Conservation (phyloP, 805 yeast genomes). For the Zygotorulaspora florentina region DNA sequence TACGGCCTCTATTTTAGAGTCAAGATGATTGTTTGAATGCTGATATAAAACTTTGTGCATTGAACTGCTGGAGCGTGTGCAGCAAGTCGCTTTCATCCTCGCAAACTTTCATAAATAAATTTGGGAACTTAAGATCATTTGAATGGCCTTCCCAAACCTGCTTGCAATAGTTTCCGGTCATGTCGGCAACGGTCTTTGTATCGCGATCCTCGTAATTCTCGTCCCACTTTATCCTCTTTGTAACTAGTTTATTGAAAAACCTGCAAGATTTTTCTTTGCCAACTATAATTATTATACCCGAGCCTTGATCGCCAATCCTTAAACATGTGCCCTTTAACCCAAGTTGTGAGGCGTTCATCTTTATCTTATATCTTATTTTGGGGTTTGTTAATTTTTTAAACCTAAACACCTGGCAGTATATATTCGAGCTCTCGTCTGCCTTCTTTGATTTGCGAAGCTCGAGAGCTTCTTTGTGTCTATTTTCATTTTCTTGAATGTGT, state of each 20-base stretch:
- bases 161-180: slow-evolving; percentile 42
- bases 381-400: slow-evolving; percentile 55
- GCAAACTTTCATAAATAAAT: slow-evolving; percentile 65
- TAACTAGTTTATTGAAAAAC: slow-evolving; percentile 60
- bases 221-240: slow-evolving; percentile 66
- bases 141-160: slow-evolving; percentile 72
- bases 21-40: slow-evolving; percentile 3
- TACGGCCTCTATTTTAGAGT: background rate
- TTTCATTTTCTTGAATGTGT: slow-evolving; percentile 61
- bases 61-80: slow-evolving; percentile 46
- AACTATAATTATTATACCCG: slow-evolving; percentile 64
- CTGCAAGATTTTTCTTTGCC: slow-evolving; percentile 63
- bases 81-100: slow-evolving; percentile 48
- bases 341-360: slow-evolving; percentile 73
- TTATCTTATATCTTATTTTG: slow-evolving; percentile 68
- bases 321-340: slow-evolving; percentile 61
- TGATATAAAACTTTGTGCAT: slow-evolving; percentile 42
- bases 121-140: slow-evolving; percentile 48
- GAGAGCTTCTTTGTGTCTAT: slow-evolving; percentile 41
- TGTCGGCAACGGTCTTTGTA: slow-evolving; percentile 33
- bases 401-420: slow-evolving; percentile 48
- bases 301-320: slow-evolving; percentile 38
- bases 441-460: slow-evolving; percentile 9
- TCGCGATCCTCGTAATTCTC: slow-evolving; percentile 41
- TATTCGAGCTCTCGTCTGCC: background rate